These are phyloP conservation scores for Mortierella sp. DNA, from an alignment of 371 early-diverging fungal species.

Conservation along the genomic window DNA sequence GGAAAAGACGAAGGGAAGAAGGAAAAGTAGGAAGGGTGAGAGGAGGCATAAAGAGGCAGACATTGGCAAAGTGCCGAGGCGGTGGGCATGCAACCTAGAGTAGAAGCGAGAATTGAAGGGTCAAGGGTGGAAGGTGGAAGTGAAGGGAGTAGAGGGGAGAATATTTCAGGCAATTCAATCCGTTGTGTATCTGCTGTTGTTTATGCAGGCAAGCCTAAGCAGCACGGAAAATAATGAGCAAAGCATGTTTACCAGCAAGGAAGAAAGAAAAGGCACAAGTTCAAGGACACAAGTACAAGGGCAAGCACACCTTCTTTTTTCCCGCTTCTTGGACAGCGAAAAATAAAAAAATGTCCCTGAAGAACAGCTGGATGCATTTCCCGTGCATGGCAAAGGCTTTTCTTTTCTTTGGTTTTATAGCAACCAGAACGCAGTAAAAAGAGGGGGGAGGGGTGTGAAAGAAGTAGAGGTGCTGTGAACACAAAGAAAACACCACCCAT, in stretches of 20 bases:
- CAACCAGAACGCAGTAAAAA: neutral
- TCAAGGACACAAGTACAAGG: neutral
- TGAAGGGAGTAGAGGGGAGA: neutral
- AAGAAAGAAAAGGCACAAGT: neutral
- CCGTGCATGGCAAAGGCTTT: neutral
- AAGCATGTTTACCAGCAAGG: neutral
- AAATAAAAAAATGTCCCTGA: neutral
- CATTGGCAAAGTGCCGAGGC: constrained; percentile 6
- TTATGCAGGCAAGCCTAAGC: too few relatives aligned
- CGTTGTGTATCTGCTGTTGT: neutral
- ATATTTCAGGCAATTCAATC: neutral
- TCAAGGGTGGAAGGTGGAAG: neutral
- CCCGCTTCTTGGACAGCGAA: neutral
- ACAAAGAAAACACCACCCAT: neutral
- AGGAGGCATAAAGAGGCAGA: neutral
- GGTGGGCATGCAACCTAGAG: neutral
- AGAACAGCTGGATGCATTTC: neutral
- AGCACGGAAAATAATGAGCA: constrained; percentile 1
- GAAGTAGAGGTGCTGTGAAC: neutral
- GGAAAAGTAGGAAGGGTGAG: neutral
- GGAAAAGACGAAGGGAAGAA: neutral
- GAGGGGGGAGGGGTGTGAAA: too few relatives aligned
- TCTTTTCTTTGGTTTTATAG: neutral
- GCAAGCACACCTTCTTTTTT: neutral
- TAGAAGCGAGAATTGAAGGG: neutral